Evolutionary conservation across 2,329 filamentous ascomycete genomes (phyloP), one percentile per base, ranked within the genome.

Genomic region (Aureobasidium vineae): DNA sequence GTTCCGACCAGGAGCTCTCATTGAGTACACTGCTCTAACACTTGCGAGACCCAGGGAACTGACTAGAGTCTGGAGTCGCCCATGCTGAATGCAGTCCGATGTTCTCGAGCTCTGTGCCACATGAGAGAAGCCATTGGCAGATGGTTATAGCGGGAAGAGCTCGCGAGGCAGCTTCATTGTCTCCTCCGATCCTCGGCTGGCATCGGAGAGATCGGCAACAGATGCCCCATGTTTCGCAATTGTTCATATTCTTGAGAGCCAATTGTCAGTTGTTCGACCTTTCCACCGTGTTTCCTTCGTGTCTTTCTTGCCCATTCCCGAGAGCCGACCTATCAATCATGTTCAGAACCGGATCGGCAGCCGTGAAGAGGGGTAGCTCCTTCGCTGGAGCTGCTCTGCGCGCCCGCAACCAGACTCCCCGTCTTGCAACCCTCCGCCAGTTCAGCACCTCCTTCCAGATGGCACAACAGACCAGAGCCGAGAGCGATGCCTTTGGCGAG

Each of bases 401-500:
- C 47, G 60, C 31, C 43, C 36, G 36, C 60, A 53, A 31, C 26
- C 47, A 53, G 36, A 54, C 61, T 45, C 49, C 61, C 23, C 61
- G 61, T 28, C 61, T 53, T 43, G 41, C 43, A 47, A 43, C 45
- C 33, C 53, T 66, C 54, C 53, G 64, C 23, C 41, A 71, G 28
- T 77, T 77, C 70, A 67, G 69, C 41, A 75, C 69, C 63, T 74
- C 75, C 54, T 65, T 71, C 64, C 76, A 65, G 38, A 78, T 77
- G 75, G 71, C 72, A 5, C 71, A 68, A 52, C 74, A 73, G 65
- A 90, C 88, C 71, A 88, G 95, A 80, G 91, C 89, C 75, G 95
- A 99, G 82, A 95, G 87, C 80, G 95, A 99, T 84, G 95, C 95
- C 80, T 98, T 98, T 84, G 95, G 95, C 81, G 92, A 96, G 83